Conservation (phyloP, 1,284 basidiomycete species). For the Cryptococcus floricola region DNA sequence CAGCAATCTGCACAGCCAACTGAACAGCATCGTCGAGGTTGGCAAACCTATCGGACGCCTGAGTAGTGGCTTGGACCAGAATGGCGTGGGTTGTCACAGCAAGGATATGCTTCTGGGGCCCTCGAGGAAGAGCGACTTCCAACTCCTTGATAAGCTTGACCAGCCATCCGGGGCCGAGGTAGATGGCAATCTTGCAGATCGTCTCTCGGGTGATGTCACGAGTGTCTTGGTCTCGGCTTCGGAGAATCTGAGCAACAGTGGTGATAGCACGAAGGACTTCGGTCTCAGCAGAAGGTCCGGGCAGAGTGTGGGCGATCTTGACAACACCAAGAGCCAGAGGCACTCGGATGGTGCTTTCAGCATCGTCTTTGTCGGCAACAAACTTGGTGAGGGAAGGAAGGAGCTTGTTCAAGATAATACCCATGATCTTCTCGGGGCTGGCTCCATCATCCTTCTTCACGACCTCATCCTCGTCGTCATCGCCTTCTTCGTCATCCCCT, state of each 20-base stretch:
- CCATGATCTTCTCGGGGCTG: constrained; percentile 57
- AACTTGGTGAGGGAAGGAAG: constrained; percentile 73
- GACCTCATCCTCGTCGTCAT: constrained; percentile 31
- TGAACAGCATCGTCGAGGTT: constrained; percentile 73
- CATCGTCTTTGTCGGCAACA: constrained; percentile 76
- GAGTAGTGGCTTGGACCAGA: constrained; percentile 68
- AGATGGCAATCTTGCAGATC: constrained; percentile 72
- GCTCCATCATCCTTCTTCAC: constrained; percentile 15
- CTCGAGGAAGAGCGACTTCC: constrained; percentile 74
- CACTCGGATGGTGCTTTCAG: constrained; percentile 77
- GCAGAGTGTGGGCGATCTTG: constrained; percentile 77
- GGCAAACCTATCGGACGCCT: constrained; percentile 57
- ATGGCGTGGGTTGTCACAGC: constrained; percentile 81
- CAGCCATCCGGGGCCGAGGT: constrained; percentile 71
- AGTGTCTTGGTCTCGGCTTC: constrained; percentile 90
- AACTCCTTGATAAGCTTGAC: constrained; percentile 74
- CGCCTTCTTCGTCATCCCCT: constrained; percentile 25
- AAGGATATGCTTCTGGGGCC: constrained; percentile 90
- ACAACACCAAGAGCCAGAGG: constrained; percentile 86
- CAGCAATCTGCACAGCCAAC: constrained; percentile 73
- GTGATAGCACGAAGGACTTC: constrained; percentile 80
- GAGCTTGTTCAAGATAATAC: constrained; percentile 70
- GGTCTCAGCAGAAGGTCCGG: constrained; percentile 61
- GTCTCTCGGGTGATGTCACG: constrained; percentile 84
- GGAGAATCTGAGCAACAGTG: constrained; percentile 78